Base-by-base conservation (phyloP, 169 alveolate species). In the Cyclospora cayetanensis region DNA sequence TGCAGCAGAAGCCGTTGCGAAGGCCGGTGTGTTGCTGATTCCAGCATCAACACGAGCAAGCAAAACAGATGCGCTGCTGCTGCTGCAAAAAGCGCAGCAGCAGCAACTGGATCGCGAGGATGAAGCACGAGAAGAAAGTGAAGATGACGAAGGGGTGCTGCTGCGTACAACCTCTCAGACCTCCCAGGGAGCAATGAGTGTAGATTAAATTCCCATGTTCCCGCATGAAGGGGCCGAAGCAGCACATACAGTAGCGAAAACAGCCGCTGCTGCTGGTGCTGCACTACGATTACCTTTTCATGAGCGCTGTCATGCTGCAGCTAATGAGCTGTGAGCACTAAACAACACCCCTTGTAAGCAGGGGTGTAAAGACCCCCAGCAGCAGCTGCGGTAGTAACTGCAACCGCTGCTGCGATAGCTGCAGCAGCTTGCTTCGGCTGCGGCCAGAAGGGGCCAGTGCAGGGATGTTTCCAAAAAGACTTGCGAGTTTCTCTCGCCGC, bases 161-260 rank as follows among this genome's bases (percentile, higher is more conserved):
- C 72, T n/a, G 70, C 88, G 88, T 34, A 77, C 88, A 2, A 60
- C 46, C 20, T 77, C 88, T 4, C 88, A 77, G 29, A 20, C 88
- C 12, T 77, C 88, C 12, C 88, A 77, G 60, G 88, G 88, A 27
- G 88, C 88, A 12, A 77, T 77, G 88, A 77, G 88, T 77, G 88
- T 77, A 0, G 88, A 77, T 29, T 77, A 39, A 43, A 11, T 27
- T 35, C 29, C 46, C 12, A n/a, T 72, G 83, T 68, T 55, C n/a
- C 35, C 41, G 7, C 27, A 9, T 34, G 46, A 20, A 68, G 39
- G 15, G 4, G 12, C 43, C 11, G 60, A 50, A 70, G 83, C 83
- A 74, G 65, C 84, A 72, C 42, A 35, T 41, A 39, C 65, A 39
- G 60, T 35, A 34, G 60, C 83, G 39, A 37, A 46, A 7, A 53